phyloP scores from a whole-genome alignment of 352 stramenopile genomes.

The Lagenidium sp. region DNA sequence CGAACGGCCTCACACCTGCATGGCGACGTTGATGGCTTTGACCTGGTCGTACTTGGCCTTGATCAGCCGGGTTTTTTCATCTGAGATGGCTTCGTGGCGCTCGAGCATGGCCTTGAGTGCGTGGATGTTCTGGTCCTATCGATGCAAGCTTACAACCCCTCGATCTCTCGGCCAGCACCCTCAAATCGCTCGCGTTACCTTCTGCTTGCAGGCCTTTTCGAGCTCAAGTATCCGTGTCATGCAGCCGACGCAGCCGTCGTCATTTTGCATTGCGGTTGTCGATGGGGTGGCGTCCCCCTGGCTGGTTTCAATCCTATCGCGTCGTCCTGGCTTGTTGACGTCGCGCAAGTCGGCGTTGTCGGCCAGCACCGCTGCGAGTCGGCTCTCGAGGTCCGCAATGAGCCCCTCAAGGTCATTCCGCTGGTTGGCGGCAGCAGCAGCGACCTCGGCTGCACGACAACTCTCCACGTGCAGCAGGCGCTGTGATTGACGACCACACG shows the following conservation, averaged over 20 bases:
- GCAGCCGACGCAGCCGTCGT: slow-evolving; percentile 14
- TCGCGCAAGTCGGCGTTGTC: slow-evolving; percentile 13
- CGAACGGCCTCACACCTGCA: too few species aligned
- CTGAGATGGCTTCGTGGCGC: slow-evolving; percentile 50
- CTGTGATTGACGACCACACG: too few species aligned
- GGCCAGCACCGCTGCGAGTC: slow-evolving; percentile 24
- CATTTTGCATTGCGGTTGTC: not conserved
- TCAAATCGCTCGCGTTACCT: slow-evolving; percentile 28
- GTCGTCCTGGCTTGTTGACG: not conserved
- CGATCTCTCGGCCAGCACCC: too few species aligned
- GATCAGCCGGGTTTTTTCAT: slow-evolving; percentile 61
- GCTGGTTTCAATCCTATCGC: slow-evolving; percentile 2
- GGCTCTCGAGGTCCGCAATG: slow-evolving; percentile 21
- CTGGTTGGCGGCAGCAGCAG: slow-evolving; percentile 17
- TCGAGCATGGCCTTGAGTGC: slow-evolving; percentile 60
- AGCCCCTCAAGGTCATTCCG: slow-evolving; percentile 43
- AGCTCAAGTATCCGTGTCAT: slow-evolving; percentile 51
- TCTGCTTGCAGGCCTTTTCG: slow-evolving; percentile 66
- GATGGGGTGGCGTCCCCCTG: not conserved
- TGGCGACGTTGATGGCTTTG: slow-evolving; percentile 68
- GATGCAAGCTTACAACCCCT: too few species aligned
- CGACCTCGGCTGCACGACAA: slow-evolving; percentile 38
- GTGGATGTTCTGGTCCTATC: slow-evolving; percentile 55
- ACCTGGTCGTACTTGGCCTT: slow-evolving; percentile 72
- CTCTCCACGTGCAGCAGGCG: slow-evolving; percentile 50